These are phyloP conservation scores for Houttuynia cordata DNA, from an alignment of 164 flowering plant species.

Conservation along the genomic window DNA sequence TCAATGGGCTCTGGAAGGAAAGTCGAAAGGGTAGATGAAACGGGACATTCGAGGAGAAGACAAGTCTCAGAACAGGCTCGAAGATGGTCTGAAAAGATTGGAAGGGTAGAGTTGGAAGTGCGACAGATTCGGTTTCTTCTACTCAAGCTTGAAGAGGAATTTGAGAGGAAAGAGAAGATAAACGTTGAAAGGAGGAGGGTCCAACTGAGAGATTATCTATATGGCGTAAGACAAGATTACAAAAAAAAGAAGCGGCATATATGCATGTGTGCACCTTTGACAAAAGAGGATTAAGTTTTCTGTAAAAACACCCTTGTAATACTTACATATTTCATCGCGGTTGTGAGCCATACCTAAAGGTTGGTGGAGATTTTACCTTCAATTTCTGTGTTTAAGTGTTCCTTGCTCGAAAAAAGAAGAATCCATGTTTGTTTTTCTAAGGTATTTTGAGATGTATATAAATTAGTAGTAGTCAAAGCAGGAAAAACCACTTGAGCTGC, in stretches of 20 bases:
- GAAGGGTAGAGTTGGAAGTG: conserved; percentile 65
- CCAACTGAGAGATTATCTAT: conserved; percentile 49
- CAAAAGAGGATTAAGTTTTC: conserved; percentile 20
- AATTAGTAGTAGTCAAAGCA: too few species aligned
- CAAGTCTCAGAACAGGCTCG: conserved; percentile 45
- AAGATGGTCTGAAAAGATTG: conserved; percentile 70
- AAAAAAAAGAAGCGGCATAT: conserved; percentile 35
- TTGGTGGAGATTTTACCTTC: too few species aligned
- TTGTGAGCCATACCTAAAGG: too few species aligned
- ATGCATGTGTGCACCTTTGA: conserved; percentile 54
- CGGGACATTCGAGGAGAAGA: conserved; percentile 18
- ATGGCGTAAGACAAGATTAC: conserved; percentile 20
- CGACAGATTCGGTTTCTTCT: conserved; percentile 57
- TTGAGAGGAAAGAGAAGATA: conserved; percentile 26
- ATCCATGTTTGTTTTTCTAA: too few species aligned
- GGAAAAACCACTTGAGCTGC: too few species aligned
- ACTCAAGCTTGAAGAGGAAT: conserved; percentile 50
- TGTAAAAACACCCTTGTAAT: neutral
- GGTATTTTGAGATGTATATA: too few species aligned
- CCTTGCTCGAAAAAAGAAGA: too few species aligned
- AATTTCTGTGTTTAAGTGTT: too few species aligned
- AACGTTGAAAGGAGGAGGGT: conserved; percentile 26
- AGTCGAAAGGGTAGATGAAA: conserved; percentile 18
- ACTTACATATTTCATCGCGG: too few species aligned
- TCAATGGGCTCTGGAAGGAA: conserved; percentile 18